A percentile compares a stretch with the other conserved stretches of the same genome.
phyloP scores from a whole-genome alignment of 83 land plant species.

The Picea mariana region DNA sequence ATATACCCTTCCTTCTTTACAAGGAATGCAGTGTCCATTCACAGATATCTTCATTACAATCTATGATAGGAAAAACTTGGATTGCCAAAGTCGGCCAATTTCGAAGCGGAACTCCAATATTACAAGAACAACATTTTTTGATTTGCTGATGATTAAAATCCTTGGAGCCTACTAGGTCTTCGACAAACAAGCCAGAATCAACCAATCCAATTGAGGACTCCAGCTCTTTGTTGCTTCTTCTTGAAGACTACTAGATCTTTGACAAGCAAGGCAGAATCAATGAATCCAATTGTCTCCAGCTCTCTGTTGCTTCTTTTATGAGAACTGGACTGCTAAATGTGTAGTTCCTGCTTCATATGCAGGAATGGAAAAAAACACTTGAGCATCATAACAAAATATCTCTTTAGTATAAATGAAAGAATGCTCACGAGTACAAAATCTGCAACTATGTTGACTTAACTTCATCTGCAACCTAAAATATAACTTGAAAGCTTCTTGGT shows the following conservation, averaged over 20 bases:
- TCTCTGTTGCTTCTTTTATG: not conserved
- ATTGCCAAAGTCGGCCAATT: no score
- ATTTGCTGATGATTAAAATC: no score
- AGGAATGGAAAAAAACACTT: not conserved
- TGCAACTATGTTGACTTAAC: not conserved
- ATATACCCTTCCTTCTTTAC: no score
- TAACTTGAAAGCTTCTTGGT: not conserved
- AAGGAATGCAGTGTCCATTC: no score
- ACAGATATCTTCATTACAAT: no score
- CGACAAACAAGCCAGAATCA: no score
- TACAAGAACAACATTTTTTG: no score
- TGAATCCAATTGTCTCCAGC: not conserved
- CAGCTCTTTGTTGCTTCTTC: no score
- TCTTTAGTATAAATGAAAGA: slow-evolving; percentile 15
- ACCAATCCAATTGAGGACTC: no score
- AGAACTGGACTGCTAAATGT: slow-evolving; percentile 6
- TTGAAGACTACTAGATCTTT: not conserved
- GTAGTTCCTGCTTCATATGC: not conserved
- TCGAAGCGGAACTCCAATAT: no score
- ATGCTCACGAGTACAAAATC: slow-evolving; percentile 11
- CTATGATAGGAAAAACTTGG: no score
- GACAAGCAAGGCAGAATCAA: slow-evolving; percentile 2
- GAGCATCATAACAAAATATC: slow-evolving; percentile 5
- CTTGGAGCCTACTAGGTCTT: no score
- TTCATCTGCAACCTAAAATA: not conserved